phyloP scores from a whole-genome alignment of 2,329 filamentous ascomycete genomes.

The Fusarium vanettenii region DNA sequence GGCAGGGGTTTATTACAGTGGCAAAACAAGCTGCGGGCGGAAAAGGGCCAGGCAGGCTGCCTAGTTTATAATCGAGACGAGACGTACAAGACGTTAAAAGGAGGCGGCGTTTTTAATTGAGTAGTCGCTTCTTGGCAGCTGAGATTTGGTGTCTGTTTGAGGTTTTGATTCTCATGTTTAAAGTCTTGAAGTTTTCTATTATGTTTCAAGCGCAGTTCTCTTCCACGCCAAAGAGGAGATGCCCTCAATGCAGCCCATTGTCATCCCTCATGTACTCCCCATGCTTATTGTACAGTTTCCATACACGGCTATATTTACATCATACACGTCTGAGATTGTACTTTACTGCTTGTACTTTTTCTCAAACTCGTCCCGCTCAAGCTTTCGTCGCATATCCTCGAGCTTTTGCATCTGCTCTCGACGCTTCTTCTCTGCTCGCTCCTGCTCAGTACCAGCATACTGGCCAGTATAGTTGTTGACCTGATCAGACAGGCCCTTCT shows the following conservation, averaged over 20 bases:
- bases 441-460: conserved; percentile 46
- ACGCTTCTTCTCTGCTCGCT: conserved; percentile 51
- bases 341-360: conserved; percentile 54
- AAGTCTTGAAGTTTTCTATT: too few relatives aligned
- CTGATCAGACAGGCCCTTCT: conserved; percentile 51
- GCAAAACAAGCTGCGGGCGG: conserved; percentile 28
- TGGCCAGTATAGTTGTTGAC: conserved; percentile 51
- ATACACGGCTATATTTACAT: conserved; percentile 33
- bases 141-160: conserved; percentile 1
- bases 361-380: conserved; percentile 53
- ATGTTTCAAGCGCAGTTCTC: too few relatives aligned
- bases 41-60: conserved; percentile 36
- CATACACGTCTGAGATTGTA: not conserved
- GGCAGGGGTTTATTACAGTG: conserved; percentile 24
- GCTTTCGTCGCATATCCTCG: conserved; percentile 50
- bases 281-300: conserved; percentile 35
- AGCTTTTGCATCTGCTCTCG: conserved; percentile 49
- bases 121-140: not conserved
- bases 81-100: conserved; percentile 33
- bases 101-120: conserved; percentile 16
- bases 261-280: conserved; percentile 22
- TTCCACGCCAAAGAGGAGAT: too few relatives aligned
- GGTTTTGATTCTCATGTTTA: too few relatives aligned
- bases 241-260: conserved; percentile 12
- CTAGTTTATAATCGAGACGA: conserved; percentile 39